Evolutionary conservation across 2,329 filamentous ascomycete genomes (phyloP).

Genomic region (Colletotrichum endophyticum): DNA sequence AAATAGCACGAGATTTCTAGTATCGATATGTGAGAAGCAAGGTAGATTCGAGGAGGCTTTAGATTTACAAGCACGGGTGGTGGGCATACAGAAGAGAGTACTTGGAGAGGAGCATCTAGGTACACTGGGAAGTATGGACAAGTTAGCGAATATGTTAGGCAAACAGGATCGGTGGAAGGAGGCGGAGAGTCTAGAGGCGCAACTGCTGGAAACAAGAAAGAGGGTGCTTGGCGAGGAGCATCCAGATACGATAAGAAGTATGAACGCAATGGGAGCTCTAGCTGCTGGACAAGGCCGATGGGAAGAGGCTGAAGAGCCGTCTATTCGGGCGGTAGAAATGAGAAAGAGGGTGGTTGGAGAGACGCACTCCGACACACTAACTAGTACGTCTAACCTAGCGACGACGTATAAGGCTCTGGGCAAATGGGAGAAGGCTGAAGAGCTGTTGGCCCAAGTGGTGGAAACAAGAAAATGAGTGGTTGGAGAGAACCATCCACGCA

Average conservation of each 20-base stretch:
- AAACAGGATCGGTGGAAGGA: background rate
- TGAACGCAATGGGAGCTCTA: background rate
- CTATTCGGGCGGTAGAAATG: background rate
- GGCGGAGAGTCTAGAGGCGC: background rate
- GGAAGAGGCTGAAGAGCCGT: background rate
- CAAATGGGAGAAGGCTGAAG: background rate
- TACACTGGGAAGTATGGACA: background rate
- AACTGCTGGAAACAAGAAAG: background rate
- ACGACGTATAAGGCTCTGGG: accelerated
- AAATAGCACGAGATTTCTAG: accelerated
- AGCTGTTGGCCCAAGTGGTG: background rate
- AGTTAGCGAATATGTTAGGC: accelerated
- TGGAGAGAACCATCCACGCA: background rate
- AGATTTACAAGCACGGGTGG: background rate
- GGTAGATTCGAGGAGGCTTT: background rate
- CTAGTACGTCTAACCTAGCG: background rate
- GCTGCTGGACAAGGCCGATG: background rate
- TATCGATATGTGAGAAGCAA: accelerated
- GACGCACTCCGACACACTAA: background rate
- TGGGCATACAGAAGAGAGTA: accelerated
- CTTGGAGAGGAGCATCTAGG: background rate
- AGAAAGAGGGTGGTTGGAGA: background rate
- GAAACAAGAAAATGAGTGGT: background rate
- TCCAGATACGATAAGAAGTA: background rate
- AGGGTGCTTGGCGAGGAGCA: background rate